Evolutionary conservation across 495 filamentous ascomycete species (phyloP), one percentile per base, ranked within the genome.

Genomic region (Cercophora newfieldiana): DNA sequence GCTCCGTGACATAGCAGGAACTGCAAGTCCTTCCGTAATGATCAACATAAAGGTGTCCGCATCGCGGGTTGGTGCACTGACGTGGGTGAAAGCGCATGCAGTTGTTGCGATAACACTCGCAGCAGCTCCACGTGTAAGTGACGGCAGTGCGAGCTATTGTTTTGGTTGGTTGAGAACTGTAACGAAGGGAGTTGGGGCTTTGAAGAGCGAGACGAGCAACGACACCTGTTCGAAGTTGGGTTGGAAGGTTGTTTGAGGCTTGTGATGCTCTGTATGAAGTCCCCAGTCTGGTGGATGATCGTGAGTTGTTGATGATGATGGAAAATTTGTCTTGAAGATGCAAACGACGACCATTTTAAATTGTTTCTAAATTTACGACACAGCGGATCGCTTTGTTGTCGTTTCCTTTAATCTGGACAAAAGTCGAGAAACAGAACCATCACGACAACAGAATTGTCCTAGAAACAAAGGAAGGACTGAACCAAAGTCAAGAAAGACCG

Each of bases 81-180:
- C 22, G 10, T 3, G 50, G 50, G 12, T 53, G 50, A 22, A 7
- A 2, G 12, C 21, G 19, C 50, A 53, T 53, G n/a, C n/a, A 2
- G 50, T 53, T 53, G 50, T 53, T 12, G 50, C 50, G 50, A 26
- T 53, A 21, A 19, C 50, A 53, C 50, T 53, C 50, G 50, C 50
- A 53, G 50, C 50, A 53, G 24, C 50, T 53, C 50, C 50, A 53
- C 24, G 10, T n/a, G 24, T 53, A 53, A 4, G 50, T 26, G 5
- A 53, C n/a, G 22, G 50, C 50, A 4, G 50, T 53, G 8, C 50
- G 50, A 22, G 24, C 24, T 7, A 26, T 22, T 53, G 5, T 24
- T 19, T 3, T 26, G 19, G 2, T 53, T 3, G 19, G 8, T 19
- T 53, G 6, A 19, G 50, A 53, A 22, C 7, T 18, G 7, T 51